Conservation (phyloP, 495 filamentous ascomycete species). For the Bryoglossum gracile region DNA sequence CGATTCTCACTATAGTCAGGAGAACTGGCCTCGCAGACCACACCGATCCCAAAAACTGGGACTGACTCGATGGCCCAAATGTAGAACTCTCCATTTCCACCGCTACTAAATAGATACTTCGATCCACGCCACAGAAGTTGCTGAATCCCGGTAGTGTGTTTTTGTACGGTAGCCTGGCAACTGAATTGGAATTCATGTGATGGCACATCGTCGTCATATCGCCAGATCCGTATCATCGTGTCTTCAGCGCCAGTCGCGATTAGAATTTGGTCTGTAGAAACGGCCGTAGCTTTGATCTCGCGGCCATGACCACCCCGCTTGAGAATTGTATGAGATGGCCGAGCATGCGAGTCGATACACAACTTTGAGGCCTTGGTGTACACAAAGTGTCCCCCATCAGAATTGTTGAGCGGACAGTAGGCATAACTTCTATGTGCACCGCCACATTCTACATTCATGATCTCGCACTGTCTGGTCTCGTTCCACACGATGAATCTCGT, state of each 20-base stretch:
- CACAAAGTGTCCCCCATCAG: slow-evolving; percentile 31
- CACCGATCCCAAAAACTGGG: slow-evolving; percentile 44
- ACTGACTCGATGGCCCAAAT: slow-evolving; percentile 64
- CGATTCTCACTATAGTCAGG: slow-evolving; percentile 49
- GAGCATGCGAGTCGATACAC: slow-evolving; percentile 41
- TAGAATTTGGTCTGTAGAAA: slow-evolving; percentile 35
- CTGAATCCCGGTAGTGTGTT: slow-evolving; percentile 79
- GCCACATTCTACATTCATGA: slow-evolving; percentile 68
- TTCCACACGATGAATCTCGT: slow-evolving; percentile 76
- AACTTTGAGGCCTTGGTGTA: slow-evolving; percentile 51
- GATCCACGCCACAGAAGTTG: slow-evolving; percentile 67
- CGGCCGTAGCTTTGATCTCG: slow-evolving; percentile 75
- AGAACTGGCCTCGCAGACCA: slow-evolving; percentile 53
- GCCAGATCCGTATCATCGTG: slow-evolving; percentile 69
- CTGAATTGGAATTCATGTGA: slow-evolving; percentile 25
- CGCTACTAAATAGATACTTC: slow-evolving; percentile 71
- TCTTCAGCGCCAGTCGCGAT: slow-evolving; percentile 88
- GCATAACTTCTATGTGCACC: slow-evolving; percentile 72
- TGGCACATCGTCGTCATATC: slow-evolving; percentile 15
- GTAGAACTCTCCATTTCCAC: slow-evolving; percentile 80
- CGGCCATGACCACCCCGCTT: slow-evolving; percentile 72
- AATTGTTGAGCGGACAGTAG: slow-evolving; percentile 37
- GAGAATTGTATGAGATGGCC: slow-evolving; percentile 44
- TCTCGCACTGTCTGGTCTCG: slow-evolving; percentile 54
- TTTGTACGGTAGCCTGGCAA: slow-evolving; percentile 57